Base-by-base conservation (phyloP, 148 eudicot species). In the Fagopyrum tataricum region DNA sequence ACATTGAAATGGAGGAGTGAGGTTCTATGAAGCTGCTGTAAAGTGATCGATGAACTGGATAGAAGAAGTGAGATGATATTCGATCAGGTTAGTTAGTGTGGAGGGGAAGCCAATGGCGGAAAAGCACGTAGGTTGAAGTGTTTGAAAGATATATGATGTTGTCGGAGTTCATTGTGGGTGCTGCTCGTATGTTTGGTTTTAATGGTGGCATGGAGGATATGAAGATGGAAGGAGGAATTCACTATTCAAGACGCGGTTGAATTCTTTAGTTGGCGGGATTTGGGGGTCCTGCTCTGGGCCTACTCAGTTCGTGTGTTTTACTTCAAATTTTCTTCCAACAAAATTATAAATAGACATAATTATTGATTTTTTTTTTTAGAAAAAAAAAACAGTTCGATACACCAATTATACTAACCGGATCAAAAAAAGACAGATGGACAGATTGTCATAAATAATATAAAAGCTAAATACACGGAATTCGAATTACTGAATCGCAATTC, bases 191-290 rank as follows among this genome's bases (percentile, higher is more conserved):
- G 67, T 11, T n/a, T 53, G 61, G 7, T 55, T 55, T 46, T 13
- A 46, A 13, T 10, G 49, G 49, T 8, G 3, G 49, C 24, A 8
- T 7, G 23, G 23, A 20, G 23, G 61, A 20, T 55, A 18, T 55
- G 24, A 26, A 55, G 11, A 6, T 18, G 10, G 61, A 24, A 55
- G 31, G 12, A 55, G 2, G 23, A 9, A 20, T 18, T 21, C 24
- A 55, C 61, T 55, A 24, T 55, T 18, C 4, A 55, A 55, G 24
- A 55, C 61, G 61, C 61, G 61, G 24, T 55, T 55, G 61, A 55
- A 55, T 55, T 55, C 31, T 55, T 55, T 55, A 6, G 61, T 55
- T 55, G 61, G 61, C 61, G 61, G 61, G 61, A 55, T 24, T 55
- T 55, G 4, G 10, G 12, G 18, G 61, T 31, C 37, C 37, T 31